Evolutionary conservation across 2,329 filamentous ascomycete species (phyloP).

Genomic region (Aspergillus transmontanensis): DNA sequence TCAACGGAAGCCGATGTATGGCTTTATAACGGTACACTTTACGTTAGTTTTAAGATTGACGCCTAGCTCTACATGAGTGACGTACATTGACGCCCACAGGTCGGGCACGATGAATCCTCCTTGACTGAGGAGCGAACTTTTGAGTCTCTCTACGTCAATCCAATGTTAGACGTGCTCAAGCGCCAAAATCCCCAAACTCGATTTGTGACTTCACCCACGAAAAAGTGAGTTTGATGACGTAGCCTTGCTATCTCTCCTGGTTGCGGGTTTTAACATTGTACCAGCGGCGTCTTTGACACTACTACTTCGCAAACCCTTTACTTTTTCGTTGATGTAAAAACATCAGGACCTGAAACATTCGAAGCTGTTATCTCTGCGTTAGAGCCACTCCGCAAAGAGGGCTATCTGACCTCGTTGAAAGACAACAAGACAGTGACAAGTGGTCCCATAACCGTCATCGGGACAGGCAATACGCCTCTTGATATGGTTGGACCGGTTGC

Average conservation of each 20-base stretch:
- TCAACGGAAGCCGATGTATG: constrained; percentile 65
- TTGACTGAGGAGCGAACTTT: constrained; percentile 58
- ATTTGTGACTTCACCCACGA: constrained; percentile 52
- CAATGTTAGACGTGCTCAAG: constrained; percentile 58
- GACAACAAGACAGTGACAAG: constrained; percentile 46
- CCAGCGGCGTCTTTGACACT: constrained; percentile 62
- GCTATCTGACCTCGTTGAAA: constrained; percentile 57
- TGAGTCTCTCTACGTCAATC: constrained; percentile 60
- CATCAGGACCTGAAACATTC: constrained; percentile 58
- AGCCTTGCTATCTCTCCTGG: background rate
- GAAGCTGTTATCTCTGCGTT: constrained; percentile 59
- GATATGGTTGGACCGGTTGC: constrained; percentile 49
- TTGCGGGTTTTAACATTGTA: constrained; percentile 2
- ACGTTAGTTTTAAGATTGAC: constrained; percentile 41
- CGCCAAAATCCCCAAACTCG: constrained; percentile 58
- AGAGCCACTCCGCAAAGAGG: constrained; percentile 56
- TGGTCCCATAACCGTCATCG: constrained; percentile 62
- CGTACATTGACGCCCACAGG: constrained; percentile 35
- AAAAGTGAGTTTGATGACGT: constrained; percentile 44
- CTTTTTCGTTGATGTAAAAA: constrained; percentile 67
- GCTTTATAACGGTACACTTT: constrained; percentile 58
- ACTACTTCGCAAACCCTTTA: constrained; percentile 60
- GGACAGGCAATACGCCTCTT: constrained; percentile 60
- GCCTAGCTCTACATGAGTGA: background rate
- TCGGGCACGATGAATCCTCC: constrained; percentile 59